Base-by-base conservation (phyloP, 768 basidiomycete species). In the Psilocybe tampanensis region DNA sequence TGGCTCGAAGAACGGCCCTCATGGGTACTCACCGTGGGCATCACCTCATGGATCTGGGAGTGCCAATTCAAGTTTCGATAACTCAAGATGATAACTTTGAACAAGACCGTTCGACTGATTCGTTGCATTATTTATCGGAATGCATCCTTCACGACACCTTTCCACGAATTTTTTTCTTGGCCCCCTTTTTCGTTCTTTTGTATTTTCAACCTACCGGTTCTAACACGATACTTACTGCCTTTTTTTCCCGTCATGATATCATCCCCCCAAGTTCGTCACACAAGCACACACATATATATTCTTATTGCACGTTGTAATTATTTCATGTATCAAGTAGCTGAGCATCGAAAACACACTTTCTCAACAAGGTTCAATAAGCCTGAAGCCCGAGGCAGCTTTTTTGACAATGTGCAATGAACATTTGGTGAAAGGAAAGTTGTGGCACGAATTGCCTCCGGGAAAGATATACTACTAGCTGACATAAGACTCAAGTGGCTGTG, bases 1-100 rank as follows among this genome's bases (percentile, higher is more conserved):
- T n/a, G 48, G 53, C n/a, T 13, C 23, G 36, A 53, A 48, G 22
- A 55, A 50, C 18, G 33, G 44, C 21, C 5, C 42, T 15, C 42
- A 54, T 54, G 22, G 29, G 8, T 42, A 59, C 24, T 13, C 2
- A 13, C 45, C 24, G 3, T 54, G 57, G 57, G n/a, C 39, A 18
- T 32, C 23, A 9, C n/a, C n/a, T 17, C 41, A 52, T 39, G 51
- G 52, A 32, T 36, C 45, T 24, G 57, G 52, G n/a, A 32, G 24
- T 21, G 17, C 11, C 11, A 18, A 21, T 15, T 29, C 21, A 15
- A 26, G 52, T 11, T 54, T 45, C 9, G 23, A 42, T 24, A n/a
- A 18, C 21, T 49, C 47, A 8, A 24, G 55, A 44, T 39, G 36
- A 39, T 13, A 3, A 13, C 12, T 3, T 39, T 3, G 12, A 15